Conservation (phyloP, 2,329 filamentous ascomycete genomes). For the Nemania abortiva region DNA sequence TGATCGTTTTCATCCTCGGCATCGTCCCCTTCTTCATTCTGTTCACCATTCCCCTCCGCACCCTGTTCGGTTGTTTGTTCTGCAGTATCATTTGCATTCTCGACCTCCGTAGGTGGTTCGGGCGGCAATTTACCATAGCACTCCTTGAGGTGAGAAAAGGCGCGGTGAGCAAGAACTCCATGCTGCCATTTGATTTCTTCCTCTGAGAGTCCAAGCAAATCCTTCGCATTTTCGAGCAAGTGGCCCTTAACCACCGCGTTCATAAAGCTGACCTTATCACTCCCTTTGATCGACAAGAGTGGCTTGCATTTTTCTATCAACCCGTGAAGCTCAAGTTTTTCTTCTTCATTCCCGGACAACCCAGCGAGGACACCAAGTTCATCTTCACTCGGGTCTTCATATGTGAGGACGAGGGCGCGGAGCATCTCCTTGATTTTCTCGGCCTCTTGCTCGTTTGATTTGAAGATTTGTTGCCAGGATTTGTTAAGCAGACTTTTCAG, state of each 20-base stretch:
- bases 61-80: conserved; percentile 31
- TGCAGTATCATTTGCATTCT: conserved; percentile 12
- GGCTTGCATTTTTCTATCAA: conserved; percentile 57
- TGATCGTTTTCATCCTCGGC: conserved; percentile 25
- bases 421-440: conserved; percentile 59
- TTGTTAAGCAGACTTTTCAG: conserved; percentile 53
- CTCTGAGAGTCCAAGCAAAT: conserved; percentile 52
- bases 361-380: conserved; percentile 56
- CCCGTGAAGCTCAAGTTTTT: conserved; percentile 51
- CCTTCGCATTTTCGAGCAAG: conserved; percentile 55
- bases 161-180: conserved; percentile 56
- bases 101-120: conserved; percentile 21
- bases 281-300: conserved; percentile 46
- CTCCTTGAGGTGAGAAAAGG: conserved; percentile 55
- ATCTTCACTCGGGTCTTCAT: conserved; percentile 55
- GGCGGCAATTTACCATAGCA: conserved; percentile 48
- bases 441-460: conserved; percentile 47
- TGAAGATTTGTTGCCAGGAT: conserved; percentile 56
- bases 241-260: conserved; percentile 55
- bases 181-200: conserved; percentile 58
- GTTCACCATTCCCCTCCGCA: conserved; percentile 22
- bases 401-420: conserved; percentile 56
- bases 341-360: conserved; percentile 49
- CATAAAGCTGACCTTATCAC: conserved; percentile 50
- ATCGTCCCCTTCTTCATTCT: conserved; percentile 29